A percentile compares a stretch with the other conserved stretches of the same genome.
phyloP scores from a whole-genome alignment of 2,329 filamentous ascomycete species.

The Colletotrichum lini region DNA sequence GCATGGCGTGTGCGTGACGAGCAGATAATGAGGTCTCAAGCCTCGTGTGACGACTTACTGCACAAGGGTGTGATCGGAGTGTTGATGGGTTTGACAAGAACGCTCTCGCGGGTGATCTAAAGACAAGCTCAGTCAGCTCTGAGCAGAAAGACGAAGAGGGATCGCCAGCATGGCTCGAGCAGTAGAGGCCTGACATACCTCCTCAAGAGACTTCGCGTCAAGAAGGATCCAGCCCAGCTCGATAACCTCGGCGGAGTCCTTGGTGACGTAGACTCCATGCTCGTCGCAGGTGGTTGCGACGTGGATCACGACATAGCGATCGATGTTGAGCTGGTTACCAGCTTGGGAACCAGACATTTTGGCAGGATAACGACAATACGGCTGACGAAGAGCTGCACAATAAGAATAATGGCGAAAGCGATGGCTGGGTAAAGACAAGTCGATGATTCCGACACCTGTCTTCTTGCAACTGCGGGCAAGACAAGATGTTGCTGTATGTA shows the following conservation, averaged over 20 bases:
- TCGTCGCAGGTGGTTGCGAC: conserved; percentile 99
- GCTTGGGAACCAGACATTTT: conserved; percentile 62
- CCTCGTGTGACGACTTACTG: conserved; percentile 78
- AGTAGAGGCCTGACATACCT: conserved; percentile 73
- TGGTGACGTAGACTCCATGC: conserved; percentile 98
- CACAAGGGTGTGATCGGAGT: conserved; percentile 98
- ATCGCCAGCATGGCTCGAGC: background rate
- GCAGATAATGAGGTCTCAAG: conserved; percentile 36
- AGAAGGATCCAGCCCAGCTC: conserved; percentile 98
- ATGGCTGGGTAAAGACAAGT: conserved; percentile 23
- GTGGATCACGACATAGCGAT: conserved; percentile 98
- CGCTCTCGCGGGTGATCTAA: conserved; percentile 93
- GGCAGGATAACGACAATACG: conserved; percentile 41
- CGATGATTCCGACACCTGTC: conserved; percentile 32
- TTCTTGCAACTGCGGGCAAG: conserved; percentile 25
- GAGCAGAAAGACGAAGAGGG: conserved; percentile 34
- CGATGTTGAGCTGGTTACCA: conserved; percentile 78
- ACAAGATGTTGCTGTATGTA: conserved; percentile 30
- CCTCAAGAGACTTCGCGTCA: conserved; percentile 91
- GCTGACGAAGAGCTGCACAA: conserved; percentile 40
- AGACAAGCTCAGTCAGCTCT: conserved; percentile 43
- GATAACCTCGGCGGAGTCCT: conserved; percentile 99
- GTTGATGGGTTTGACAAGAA: conserved; percentile 98
- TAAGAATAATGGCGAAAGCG: conserved; percentile 32
- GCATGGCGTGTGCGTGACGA: conserved; percentile 33